Percentiles rank a stretch among this genome's conserved stretches.
These are phyloP conservation scores for Collariella sp. DNA, from an alignment of 495 filamentous ascomycete genomes.

Conservation along the genomic window DNA sequence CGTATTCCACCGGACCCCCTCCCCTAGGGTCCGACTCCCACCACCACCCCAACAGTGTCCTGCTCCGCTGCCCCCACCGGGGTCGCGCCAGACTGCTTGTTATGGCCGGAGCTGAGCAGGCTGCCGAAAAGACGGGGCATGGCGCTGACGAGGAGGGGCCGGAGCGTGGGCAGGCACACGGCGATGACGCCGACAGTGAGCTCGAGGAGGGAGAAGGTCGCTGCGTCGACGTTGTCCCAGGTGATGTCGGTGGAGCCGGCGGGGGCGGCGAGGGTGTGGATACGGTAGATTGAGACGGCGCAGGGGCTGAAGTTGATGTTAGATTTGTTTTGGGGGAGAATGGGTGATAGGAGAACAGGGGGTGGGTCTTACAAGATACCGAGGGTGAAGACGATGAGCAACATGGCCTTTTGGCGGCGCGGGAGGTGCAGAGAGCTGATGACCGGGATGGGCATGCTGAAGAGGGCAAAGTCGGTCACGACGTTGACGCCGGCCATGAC, in stretches of 20 bases:
- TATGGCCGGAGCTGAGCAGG: background rate
- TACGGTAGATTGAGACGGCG: constrained; percentile 26
- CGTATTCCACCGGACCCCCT: background rate
- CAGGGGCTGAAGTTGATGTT: constrained; percentile 19
- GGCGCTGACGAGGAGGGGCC: constrained; percentile 28
- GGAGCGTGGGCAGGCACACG: constrained; percentile 43
- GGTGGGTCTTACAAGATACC: constrained; percentile 35
- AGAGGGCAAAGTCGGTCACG: constrained; percentile 20
- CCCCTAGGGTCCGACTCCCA: background rate
- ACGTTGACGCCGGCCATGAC: constrained; percentile 34
- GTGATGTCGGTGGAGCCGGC: constrained; percentile 29
- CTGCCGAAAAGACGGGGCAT: constrained; percentile 18
- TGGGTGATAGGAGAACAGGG: background rate
- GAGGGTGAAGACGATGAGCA: constrained; percentile 38
- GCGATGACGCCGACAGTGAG: constrained; percentile 47
- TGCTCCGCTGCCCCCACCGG: background rate
- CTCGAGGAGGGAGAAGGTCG: constrained; percentile 48
- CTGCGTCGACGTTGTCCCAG: constrained; percentile 43
- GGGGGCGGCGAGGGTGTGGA: constrained; percentile 35
- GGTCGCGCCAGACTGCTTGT: background rate
- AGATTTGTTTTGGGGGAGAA: constrained; percentile 13
- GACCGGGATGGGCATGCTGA: constrained; percentile 23
- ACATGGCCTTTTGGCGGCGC: constrained; percentile 39
- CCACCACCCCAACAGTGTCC: background rate
- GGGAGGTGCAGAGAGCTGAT: constrained; percentile 28